Evolutionary conservation across 768 basidiomycete species (phyloP), one percentile per base, ranked within the genome.

Genomic region (Multifurca ochricompacta): DNA sequence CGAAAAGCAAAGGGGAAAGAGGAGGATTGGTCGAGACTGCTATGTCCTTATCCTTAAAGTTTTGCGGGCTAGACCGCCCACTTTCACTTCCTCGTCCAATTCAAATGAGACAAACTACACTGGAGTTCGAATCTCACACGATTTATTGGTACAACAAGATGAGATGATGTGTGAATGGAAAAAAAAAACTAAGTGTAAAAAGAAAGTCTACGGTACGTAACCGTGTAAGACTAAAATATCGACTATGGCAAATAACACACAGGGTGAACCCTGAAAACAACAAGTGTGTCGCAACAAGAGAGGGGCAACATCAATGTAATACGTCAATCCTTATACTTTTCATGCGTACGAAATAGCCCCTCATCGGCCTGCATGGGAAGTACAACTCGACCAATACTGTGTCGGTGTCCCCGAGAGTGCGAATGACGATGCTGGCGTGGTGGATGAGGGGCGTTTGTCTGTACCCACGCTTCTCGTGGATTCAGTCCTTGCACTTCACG

Each of bases 381-480:
- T 14, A 47, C 54, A 27, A 66, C 64, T 7, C 63, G 64, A 8
- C 65, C 65, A 8, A 35, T 19, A 18, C 50, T 53, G 14, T 52
- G 28, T 58, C 67, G 51, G 47, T 50, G 55, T 39, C 54, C 39
- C 21, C 53, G 61, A 28, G 53, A 55, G 42, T 59, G 65, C 35
- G 61, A 53, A 31, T 59, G 65, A 39, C 62, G 68, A 44, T 50
- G 69, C 51, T 55, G 65, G 59, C 59, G 66, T 53, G 48, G 60
- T 18, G 51, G 66, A 60, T 53, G 65, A 53, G 51, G 23, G 28
- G 25, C 37, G 34, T 35, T 44, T 16, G 51, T 41, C 5, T 70
- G 63, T 53, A 89, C 72, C 87, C 86, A 87, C 9, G 81, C 85
- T 62, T 86, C 85, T 48, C 73, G 79, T 27, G 77, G 74, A 18